Percentiles rank a stretch among this genome's conserved stretches.
phyloP scores from a whole-genome alignment of 176 grass and related monocot genomes.

The Bothriochloa decipiens region DNA sequence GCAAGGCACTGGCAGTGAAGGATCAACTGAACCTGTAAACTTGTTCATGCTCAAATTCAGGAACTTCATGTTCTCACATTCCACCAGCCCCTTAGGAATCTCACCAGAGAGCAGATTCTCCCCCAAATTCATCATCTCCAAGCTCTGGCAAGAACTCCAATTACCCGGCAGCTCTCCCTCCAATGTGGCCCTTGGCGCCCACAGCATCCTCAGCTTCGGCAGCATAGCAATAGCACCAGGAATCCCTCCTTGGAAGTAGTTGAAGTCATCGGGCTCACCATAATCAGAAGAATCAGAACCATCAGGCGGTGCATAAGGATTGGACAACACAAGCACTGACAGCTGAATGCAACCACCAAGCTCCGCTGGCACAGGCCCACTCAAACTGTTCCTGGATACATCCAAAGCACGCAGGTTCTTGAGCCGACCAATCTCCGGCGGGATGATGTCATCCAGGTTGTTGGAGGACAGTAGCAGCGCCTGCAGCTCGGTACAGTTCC shows the following conservation, averaged over 20 bases:
- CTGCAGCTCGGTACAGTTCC: slow-evolving; percentile 65
- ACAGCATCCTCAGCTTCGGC: slow-evolving; percentile 83
- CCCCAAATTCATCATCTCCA: slow-evolving; percentile 90
- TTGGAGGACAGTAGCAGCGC: slow-evolving; percentile 70
- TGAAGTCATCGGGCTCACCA: slow-evolving; percentile 70
- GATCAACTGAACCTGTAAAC: slow-evolving; percentile 62
- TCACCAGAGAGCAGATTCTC: slow-evolving; percentile 75
- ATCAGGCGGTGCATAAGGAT: slow-evolving; percentile 45
- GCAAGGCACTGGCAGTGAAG: slow-evolving; percentile 72
- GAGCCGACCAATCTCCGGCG: slow-evolving; percentile 69
- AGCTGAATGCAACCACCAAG: slow-evolving; percentile 74
- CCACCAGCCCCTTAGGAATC: slow-evolving; percentile 61
- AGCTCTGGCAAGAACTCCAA: slow-evolving; percentile 71
- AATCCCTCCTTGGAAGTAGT: slow-evolving; percentile 88
- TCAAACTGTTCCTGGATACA: slow-evolving; percentile 83
- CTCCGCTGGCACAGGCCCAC: slow-evolving; percentile 69
- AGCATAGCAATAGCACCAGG: slow-evolving; percentile 49
- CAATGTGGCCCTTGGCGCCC: slow-evolving; percentile 83
- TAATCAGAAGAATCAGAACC: slow-evolving; percentile 38
- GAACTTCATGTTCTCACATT: slow-evolving; percentile 78
- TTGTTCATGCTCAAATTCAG: slow-evolving; percentile 86
- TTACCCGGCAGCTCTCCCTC: slow-evolving; percentile 69
- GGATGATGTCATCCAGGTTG: slow-evolving; percentile 74
- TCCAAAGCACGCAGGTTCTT: slow-evolving; percentile 70
- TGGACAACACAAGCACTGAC: slow-evolving; percentile 75